phyloP scores from a whole-genome alignment of 2,329 filamentous ascomycete genomes.

The Trichoderma citrinoviride region DNA sequence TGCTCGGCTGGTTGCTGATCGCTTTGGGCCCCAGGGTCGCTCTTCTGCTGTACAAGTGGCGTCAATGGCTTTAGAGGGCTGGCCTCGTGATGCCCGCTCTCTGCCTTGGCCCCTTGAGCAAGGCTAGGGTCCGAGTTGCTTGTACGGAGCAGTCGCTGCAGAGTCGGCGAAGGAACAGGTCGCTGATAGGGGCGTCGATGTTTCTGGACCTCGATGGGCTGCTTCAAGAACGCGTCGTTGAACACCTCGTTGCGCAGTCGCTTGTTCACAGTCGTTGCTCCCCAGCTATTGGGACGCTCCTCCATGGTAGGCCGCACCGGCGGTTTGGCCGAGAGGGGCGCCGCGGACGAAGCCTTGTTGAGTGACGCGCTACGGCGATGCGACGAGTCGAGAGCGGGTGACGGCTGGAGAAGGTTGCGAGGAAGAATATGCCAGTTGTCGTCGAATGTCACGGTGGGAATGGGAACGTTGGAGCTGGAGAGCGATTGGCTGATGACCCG shows the following conservation, averaged over 20 bases:
- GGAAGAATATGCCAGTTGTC: conserved; percentile 94
- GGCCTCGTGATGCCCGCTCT: conserved; percentile 14
- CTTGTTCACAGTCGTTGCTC: conserved; percentile 87
- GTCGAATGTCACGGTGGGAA: conserved; percentile 89
- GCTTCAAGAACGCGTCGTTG: conserved; percentile 84
- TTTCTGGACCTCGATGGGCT: conserved; percentile 76
- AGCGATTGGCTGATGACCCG: conserved; percentile 72
- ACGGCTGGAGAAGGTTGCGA: conserved; percentile 71
- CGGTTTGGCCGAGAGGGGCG: conserved; percentile 19
- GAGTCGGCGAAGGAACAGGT: conserved; percentile 55
- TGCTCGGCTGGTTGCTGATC: conserved; percentile 29
- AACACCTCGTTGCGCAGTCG: conserved; percentile 86
- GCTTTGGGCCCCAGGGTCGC: conserved; percentile 34
- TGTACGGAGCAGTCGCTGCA: conserved; percentile 42
- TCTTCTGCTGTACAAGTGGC: conserved; percentile 23
- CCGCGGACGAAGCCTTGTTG: conserved; percentile 25
- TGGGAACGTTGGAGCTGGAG: conserved; percentile 58
- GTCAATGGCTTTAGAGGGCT: neutral
- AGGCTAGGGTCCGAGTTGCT: conserved; percentile 45
- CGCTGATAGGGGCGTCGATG: conserved; percentile 70
- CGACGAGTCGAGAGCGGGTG: conserved; percentile 38
- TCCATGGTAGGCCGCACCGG: conserved; percentile 44
- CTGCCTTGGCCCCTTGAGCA: conserved; percentile 15
- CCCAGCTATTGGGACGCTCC: conserved; percentile 69
- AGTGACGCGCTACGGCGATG: conserved; percentile 37